Evolutionary conservation across 2,329 filamentous ascomycete genomes (phyloP), one percentile per base, ranked within the genome.

Genomic region (Dendrostoma leiphaemia): DNA sequence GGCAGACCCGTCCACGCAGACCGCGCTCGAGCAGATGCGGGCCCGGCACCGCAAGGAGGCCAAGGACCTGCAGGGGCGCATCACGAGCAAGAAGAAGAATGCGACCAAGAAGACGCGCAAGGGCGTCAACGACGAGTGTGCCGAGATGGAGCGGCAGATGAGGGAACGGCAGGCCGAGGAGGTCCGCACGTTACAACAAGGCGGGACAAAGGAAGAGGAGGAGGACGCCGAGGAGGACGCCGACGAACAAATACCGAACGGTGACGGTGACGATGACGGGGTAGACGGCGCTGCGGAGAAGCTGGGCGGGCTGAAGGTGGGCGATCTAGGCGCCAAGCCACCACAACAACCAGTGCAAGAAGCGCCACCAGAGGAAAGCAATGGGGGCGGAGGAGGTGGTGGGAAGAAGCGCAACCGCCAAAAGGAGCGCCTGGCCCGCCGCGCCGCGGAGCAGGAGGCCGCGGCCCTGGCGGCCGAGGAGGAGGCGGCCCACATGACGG

Each of bases 21-120:
- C 78, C 9, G n/a, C n/a, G n/a, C 83, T 94, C 71, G 92, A 97
- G 57, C 85, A 89, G 59, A 74, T 94, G 53, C 86, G 90, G 63
- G 76, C 85, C 34, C 88, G 86, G 44, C 94, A 99, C 69, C 86
- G 90, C 64, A 94, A 90, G 71, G 93, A 99, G 73, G 85, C 89
- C 69, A 87, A 86, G 63, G 93, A 97, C 58, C 80, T 99, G 24
- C 90, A 96, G 69, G 82, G 84, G 48, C 86, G 88, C 56, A 85
- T 95, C 65, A 97, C 90, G 5, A 91, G 88, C 73, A 97, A 97
- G 80, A 99, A 97, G 79, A 97, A 97, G 78, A 88, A 89, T 62
- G 92, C 94, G 15, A 95, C 88, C 44, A 99, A 97, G 74, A 91
- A 85, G 83, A 92, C 80, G 62, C 83, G 76, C 65, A 90, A 88